Base-by-base conservation (phyloP, 495 filamentous ascomycete genomes). In the Lophiostoma macrostomum region DNA sequence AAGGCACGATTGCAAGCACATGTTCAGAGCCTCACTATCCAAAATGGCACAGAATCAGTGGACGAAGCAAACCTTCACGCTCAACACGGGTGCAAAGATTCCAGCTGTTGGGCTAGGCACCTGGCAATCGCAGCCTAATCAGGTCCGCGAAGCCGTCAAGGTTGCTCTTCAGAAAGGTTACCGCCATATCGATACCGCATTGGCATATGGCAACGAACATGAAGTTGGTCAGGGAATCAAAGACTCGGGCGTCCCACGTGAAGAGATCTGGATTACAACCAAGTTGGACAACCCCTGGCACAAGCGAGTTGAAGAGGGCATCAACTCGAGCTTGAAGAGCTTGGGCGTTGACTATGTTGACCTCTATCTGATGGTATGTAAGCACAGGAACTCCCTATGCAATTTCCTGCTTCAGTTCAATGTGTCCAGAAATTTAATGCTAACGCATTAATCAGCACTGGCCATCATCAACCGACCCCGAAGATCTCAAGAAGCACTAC, bases 201-300 rank as follows among this genome's bases (percentile, higher is more conserved):
- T 83, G 47, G 86, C 83, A 16, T 95, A 95, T 67, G 84, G 82
- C 61, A 95, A 94, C 73, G 90, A 95, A 71, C 70, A 79, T 41
- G 87, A 88, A 63, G 87, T 93, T 48, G 90, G 87, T 52, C 73
- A 84, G 57, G 90, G 86, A 36, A 89, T 94, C 64, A 75, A 75
- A 53, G 85, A 88, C 56, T 88, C 85, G 8, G 88, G 88, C 35
- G 82, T 95, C 1, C 85, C 88, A 24, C 83, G 89, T 31, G 77
- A 82, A 27, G 74, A 94, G 68, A 85, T 95, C 68, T 95, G 83
- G 80, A 72, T 94, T 67, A 91, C 89, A 35, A 93, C 88, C 57
- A 95, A 94, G 77, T 79, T 93, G 43, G 81, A 88, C 72, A 91
- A 91, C 76, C 72, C 82, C 42, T 88, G 81, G 79, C 89, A 95